These are phyloP conservation scores for Stellera chamaejasme DNA, from an alignment of 345 rosid genomes.

Conservation along the genomic window DNA sequence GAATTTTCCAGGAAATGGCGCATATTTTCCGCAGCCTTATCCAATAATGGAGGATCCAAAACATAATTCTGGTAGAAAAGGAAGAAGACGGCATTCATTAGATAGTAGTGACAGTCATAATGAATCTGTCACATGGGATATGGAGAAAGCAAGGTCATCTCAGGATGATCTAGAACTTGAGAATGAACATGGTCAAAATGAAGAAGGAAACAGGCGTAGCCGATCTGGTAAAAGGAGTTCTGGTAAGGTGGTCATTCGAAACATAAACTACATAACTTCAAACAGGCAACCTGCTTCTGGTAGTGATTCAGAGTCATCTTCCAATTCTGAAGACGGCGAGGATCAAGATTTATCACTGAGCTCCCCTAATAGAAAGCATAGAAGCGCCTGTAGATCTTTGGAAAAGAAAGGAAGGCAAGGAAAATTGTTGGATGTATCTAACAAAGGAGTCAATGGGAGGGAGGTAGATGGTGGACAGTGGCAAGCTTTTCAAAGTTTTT, in stretches of 20 bases:
- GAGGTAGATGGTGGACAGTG: constrained; percentile 66
- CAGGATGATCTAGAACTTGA: constrained; percentile 38
- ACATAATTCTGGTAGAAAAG: constrained; percentile 42
- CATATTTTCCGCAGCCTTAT: constrained; percentile 57
- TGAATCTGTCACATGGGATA: constrained; percentile 42
- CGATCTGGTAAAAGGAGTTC: constrained; percentile 55
- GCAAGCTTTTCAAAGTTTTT: constrained; percentile 79
- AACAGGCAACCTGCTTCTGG: constrained; percentile 51
- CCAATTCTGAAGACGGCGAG: constrained; percentile 40
- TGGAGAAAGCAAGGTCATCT: constrained; percentile 32
- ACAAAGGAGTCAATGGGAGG: constrained; percentile 26
- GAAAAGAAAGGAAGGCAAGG: constrained; percentile 22
- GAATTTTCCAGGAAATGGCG: constrained; percentile 52
- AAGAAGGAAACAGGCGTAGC: constrained; percentile 28
- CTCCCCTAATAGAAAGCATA: constrained; percentile 20
- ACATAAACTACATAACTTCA: constrained; percentile 73
- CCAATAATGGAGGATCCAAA: constrained; percentile 56
- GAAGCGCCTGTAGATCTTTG: constrained; percentile 27
- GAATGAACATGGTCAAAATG: constrained; percentile 23
- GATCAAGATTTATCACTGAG: constrained; percentile 21
- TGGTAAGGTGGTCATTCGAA: constrained; percentile 72
- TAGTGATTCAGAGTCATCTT: constrained; percentile 46
- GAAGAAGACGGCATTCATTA: constrained; percentile 54
- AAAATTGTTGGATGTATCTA: constrained; percentile 22
- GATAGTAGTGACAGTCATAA: constrained; percentile 37